Evolutionary conservation across 176 grass and related monocot species (phyloP), one percentile per base, ranked within the genome.

Genomic region (Carex parvula): DNA sequence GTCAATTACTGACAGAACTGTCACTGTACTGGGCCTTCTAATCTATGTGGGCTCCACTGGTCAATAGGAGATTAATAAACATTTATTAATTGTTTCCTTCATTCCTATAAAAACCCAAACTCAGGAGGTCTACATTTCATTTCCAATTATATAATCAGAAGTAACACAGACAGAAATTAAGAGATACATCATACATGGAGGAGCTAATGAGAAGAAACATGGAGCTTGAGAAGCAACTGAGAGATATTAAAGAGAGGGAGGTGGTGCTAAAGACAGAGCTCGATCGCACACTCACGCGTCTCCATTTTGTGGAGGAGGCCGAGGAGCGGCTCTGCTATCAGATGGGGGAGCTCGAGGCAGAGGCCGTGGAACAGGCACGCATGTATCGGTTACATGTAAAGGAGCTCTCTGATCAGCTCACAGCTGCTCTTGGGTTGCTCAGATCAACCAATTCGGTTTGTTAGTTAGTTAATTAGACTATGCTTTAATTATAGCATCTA

Each of bases 301-400:
- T 91, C 63, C 84, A 77, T 24, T 81, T 87, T 24, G 59, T 85
- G 16, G 92, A 97, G 85, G 95, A 92, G 84, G 95, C 84, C 53
- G 92, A 94, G 90, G 92, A 94, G 87, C 84, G 87, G 26, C 87
- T 94, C n/a, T 92, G 90, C 65, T 84, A 83, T 68, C 81, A 97
- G 85, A 87, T 94, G 65, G 92, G 90, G 5, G 95, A 94, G 84
- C 85, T 94, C 48, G 92, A 97, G 85, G 92, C 92, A 0, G 92
- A 97, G 87, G 89, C 87, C 24, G 41, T 92, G 26, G 2, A 0
- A 68, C 60, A 92, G 57, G 95, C 92, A 29, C 21, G 87, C 15
- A 89, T 69, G 81, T 94, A 91, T 83, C 84, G 66, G 24, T 69
- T 88, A 48, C 90, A 68, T 7, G 85, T 94, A 56, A 84, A 86